These are phyloP conservation scores for Agrocybe chaxingu DNA, from an alignment of 768 basidiomycete species.

Conservation along the genomic window DNA sequence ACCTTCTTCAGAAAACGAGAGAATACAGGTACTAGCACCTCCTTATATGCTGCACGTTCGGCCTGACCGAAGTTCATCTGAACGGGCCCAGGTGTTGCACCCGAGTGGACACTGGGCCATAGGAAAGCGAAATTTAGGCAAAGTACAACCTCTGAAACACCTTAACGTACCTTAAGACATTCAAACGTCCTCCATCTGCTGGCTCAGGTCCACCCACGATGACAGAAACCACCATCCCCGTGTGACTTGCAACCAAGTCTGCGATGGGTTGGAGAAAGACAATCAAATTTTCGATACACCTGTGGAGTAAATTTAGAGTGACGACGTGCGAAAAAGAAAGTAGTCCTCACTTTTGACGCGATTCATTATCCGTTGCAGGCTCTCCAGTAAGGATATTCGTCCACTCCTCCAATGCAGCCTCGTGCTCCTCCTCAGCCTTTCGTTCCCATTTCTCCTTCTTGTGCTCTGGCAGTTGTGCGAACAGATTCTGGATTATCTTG, in stretches of 20 bases:
- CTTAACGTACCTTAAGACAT: constrained; percentile 3
- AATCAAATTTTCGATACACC: no score
- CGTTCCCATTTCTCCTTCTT: no score
- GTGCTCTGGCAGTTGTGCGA: no score
- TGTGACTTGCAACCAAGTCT: background rate
- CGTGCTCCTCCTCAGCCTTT: no score
- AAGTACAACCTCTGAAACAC: background rate
- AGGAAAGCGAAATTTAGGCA: no score
- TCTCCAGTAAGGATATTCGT: no score
- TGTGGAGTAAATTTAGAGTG: no score
- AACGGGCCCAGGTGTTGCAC: background rate
- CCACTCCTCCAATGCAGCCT: no score
- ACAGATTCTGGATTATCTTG: no score
- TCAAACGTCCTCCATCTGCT: constrained; percentile 2
- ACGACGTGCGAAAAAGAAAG: no score
- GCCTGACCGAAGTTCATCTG: background rate
- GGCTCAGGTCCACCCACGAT: constrained; percentile 7
- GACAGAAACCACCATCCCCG: background rate
- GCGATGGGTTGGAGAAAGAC: background rate
- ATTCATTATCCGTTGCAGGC: no score
- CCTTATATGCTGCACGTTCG: background rate
- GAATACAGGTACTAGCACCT: background rate
- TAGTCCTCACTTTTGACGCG: no score
- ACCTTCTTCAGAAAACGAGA: background rate
- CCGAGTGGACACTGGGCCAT: background rate